phyloP scores from a whole-genome alignment of 2,329 filamentous ascomycete genomes.

The Orbilia quercus region DNA sequence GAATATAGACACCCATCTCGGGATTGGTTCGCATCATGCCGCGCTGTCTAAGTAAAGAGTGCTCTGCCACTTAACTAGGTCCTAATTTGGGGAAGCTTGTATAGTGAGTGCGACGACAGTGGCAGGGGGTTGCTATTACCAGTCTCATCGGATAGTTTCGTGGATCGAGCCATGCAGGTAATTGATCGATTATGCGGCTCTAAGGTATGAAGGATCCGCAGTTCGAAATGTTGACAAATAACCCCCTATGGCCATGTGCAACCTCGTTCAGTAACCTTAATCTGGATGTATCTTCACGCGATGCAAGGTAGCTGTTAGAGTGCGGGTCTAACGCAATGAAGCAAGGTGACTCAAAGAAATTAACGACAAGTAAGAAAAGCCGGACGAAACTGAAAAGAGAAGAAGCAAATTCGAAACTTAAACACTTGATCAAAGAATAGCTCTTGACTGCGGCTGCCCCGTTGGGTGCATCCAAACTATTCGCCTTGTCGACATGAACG shows the following conservation, averaged over 20 bases:
- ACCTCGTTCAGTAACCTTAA: conserved; percentile 46
- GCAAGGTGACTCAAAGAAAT: conserved; percentile 19
- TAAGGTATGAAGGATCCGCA: conserved; percentile 48
- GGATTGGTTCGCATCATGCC: conserved; percentile 46
- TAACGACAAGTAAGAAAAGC: conserved; percentile 31
- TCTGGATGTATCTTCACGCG: conserved; percentile 8
- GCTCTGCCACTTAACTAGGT: conserved; percentile 37
- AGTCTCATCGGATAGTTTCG: conserved; percentile 23
- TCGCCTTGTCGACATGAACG: neutral
- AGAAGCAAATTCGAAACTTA: conserved; percentile 24
- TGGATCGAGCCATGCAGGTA: conserved; percentile 21
- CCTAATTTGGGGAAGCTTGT: conserved; percentile 36
- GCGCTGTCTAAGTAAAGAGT: conserved; percentile 27
- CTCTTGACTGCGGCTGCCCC: conserved; percentile 19
- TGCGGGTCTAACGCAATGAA: conserved; percentile 20
- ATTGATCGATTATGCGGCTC: conserved; percentile 49
- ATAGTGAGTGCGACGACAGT: conserved; percentile 53
- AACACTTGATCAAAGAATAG: conserved; percentile 11
- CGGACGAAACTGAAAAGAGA: conserved; percentile 13
- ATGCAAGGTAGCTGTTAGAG: conserved; percentile 25
- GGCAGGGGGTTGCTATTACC: conserved; percentile 41
- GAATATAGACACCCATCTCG: conserved; percentile 15
- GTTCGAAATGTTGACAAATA: conserved; percentile 54
- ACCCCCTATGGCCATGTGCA: conserved; percentile 27
- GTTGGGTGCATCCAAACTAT: neutral